Percentiles rank a stretch among this genome's conserved stretches.
Evolutionary conservation across 345 rosid genomes (phyloP).

Genomic region (Acer yangbiense): DNA sequence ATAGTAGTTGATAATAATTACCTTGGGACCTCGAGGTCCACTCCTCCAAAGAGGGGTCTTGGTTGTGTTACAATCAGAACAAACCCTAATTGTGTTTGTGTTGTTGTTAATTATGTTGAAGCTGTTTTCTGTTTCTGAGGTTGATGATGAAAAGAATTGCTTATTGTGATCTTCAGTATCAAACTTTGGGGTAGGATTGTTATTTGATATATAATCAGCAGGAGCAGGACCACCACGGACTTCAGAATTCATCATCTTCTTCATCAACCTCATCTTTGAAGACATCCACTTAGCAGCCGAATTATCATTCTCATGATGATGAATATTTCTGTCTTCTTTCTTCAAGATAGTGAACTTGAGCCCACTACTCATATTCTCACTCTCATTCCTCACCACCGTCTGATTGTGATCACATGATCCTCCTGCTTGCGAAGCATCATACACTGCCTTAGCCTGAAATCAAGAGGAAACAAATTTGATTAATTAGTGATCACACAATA

Average conservation of each 20-base stretch:
- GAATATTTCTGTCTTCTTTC: conserved; percentile 31
- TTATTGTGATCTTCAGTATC: conserved; percentile 28
- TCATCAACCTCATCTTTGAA: conserved; percentile 85
- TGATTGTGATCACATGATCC: conserved; percentile 29
- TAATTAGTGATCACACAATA: background rate
- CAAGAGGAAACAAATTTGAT: background rate
- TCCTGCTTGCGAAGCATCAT: conserved; percentile 31
- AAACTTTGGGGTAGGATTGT: conserved; percentile 17
- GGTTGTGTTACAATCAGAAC: conserved; percentile 89
- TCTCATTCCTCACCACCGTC: conserved; percentile 10
- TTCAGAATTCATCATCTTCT: conserved; percentile 60
- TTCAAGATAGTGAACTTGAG: conserved; percentile 33
- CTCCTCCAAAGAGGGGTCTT: conserved; percentile 99
- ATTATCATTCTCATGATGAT: conserved; percentile 23
- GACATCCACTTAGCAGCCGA: conserved; percentile 75
- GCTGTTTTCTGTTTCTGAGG: conserved; percentile 33
- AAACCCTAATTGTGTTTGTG: conserved; percentile 58
- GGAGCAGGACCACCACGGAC: conserved; percentile 5
- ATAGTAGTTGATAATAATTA: conserved; percentile 20
- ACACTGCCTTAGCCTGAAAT: conserved; percentile 29
- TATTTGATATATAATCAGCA: background rate
- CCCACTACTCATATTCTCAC: conserved; percentile 13
- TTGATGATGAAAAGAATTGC: conserved; percentile 25
- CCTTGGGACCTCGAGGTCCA: conserved; percentile 96
- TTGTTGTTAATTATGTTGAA: conserved; percentile 27